Conservation (phyloP, 1,284 basidiomycete genomes). For the Apiotrichum gamsii region DNA sequence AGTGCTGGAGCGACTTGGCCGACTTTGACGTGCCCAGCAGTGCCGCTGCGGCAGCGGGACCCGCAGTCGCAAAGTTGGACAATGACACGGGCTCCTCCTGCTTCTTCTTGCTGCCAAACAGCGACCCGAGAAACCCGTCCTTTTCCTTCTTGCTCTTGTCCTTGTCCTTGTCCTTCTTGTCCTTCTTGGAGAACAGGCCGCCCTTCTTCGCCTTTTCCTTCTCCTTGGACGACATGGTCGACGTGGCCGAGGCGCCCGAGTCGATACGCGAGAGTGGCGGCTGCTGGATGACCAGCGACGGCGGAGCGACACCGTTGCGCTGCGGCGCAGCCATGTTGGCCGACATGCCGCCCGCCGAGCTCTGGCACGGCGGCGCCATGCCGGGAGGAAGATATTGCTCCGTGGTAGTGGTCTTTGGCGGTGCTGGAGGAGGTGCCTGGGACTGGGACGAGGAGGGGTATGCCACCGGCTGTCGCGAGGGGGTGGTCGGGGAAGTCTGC, state of each 20-base stretch:
- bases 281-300: constrained; percentile 20
- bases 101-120: constrained; percentile 80
- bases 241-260: constrained; percentile 16
- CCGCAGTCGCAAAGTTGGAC: constrained; percentile 53
- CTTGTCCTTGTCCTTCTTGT: constrained; percentile 59
- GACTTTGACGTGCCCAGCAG: constrained; percentile 74
- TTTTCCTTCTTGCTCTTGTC: constrained; percentile 61
- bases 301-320: constrained; percentile 15
- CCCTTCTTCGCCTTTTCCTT: constrained; percentile 67
- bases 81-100: constrained; percentile 56
- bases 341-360: constrained; percentile 12
- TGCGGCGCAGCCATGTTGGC: constrained; percentile 20
- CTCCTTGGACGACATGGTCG: constrained; percentile 37
- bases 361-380: constrained; percentile 32
- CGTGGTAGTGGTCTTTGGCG: constrained; percentile 9
- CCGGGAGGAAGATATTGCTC: constrained; percentile 26
- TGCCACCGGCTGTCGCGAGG: neutral
- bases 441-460: neutral
- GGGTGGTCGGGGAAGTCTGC: neutral
- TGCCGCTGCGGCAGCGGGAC: constrained; percentile 72
- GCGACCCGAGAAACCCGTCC: constrained; percentile 77
- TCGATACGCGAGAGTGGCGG: constrained; percentile 29
- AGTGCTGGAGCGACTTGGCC: constrained; percentile 53
- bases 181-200: constrained; percentile 58
- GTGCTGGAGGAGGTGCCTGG: constrained; percentile 11